Evolutionary conservation across 2,329 filamentous ascomycete genomes (phyloP).

Genomic region (Atkinsonella texensis): DNA sequence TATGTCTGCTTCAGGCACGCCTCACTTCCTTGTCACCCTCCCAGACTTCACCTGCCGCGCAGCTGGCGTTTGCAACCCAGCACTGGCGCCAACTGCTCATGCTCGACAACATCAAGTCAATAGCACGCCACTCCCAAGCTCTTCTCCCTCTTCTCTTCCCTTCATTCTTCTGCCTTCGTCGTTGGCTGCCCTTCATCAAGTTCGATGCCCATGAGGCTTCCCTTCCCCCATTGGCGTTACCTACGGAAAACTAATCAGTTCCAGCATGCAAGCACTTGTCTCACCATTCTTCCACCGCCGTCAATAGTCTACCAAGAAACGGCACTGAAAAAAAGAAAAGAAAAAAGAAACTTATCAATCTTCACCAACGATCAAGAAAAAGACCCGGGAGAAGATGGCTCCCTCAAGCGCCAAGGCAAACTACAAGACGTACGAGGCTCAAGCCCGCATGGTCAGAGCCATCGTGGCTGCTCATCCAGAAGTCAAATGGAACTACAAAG

Average conservation of each 20-base stretch:
- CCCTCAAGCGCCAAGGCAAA: constrained; percentile 32
- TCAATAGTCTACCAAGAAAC: too few species aligned
- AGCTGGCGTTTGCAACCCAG: not conserved
- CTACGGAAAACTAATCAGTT: not conserved
- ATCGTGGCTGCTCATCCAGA: constrained; percentile 45
- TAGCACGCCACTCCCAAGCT: constrained; percentile 11
- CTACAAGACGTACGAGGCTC: constrained; percentile 48
- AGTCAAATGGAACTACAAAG: constrained; percentile 47
- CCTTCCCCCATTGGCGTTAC: not conserved
- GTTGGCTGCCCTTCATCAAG: not conserved
- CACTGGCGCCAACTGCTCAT: not conserved
- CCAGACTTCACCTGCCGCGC: not conserved
- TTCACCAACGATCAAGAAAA: not conserved
- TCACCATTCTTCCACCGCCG: not conserved
- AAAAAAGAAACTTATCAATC: not conserved
- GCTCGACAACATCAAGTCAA: not conserved
- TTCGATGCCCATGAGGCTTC: not conserved
- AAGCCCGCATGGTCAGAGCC: constrained; percentile 47
- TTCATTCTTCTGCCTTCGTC: not conserved
- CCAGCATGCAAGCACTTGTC: not conserved
- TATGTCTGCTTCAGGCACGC: not conserved
- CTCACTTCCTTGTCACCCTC: not conserved
- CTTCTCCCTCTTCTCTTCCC: not conserved
- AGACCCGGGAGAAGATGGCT: constrained; percentile 21
- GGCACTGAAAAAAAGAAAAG: too few species aligned